A percentile compares a stretch with the other conserved stretches of the same genome.
phyloP scores from a whole-genome alignment of 1,139 yeast genomes.

The Sugiyamaella paludigena region DNA sequence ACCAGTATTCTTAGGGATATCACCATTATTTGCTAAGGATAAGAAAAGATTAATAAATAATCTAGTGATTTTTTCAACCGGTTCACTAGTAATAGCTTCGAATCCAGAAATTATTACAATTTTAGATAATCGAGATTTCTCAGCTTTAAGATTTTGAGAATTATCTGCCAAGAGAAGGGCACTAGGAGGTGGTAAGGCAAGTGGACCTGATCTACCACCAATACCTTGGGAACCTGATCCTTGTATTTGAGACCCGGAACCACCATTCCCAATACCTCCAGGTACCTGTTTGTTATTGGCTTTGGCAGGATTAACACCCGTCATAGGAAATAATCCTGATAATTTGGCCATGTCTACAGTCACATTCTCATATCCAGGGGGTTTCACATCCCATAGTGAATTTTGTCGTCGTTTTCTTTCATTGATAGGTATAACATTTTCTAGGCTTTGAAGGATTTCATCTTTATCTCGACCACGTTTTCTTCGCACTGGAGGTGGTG shows the following conservation, averaged over 20 bases:
- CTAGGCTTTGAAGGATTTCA: constrained; percentile 22
- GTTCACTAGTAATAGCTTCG: constrained; percentile 42
- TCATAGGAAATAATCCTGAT: constrained; percentile 76
- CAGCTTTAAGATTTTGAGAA: constrained; percentile 18
- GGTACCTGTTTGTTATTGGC: not conserved
- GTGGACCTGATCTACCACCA: not conserved
- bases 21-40: constrained; percentile 13
- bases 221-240: constrained; percentile 10
- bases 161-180: constrained; percentile 7
- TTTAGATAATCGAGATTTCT: constrained; percentile 41
- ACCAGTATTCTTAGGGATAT: not conserved
- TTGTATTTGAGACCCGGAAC: constrained; percentile 28
- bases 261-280: constrained; percentile 42
- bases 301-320: constrained; percentile 32
- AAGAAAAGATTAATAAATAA: constrained; percentile 34
- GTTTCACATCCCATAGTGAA: constrained; percentile 66
- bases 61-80: constrained; percentile 44
- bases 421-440: constrained; percentile 44
- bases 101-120: constrained; percentile 50
- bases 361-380: constrained; percentile 72
- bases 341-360: constrained; percentile 79
- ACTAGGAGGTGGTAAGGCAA: constrained; percentile 8
- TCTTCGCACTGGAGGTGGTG: constrained; percentile 19
- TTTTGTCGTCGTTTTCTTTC: constrained; percentile 48
- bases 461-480: constrained; percentile 17